Evolutionary conservation across 1,284 basidiomycete species (phyloP).

Genomic region (Rhodotorula sp.): DNA sequence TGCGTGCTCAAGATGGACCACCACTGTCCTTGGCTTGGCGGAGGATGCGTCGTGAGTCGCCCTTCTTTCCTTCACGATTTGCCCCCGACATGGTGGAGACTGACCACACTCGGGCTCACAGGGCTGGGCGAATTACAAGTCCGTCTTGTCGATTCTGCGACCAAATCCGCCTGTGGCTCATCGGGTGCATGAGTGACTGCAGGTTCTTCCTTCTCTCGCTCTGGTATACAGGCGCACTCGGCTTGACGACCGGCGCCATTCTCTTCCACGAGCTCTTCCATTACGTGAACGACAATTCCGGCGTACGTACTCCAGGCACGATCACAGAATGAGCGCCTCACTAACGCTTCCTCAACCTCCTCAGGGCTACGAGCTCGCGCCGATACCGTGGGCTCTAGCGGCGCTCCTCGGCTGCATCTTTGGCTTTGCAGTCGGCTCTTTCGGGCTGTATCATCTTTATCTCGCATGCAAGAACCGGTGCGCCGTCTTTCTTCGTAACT

Average conservation of each 20-base stretch:
- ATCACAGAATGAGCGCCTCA: too few relatives aligned
- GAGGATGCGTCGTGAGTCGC: constrained; percentile 49
- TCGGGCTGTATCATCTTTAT: constrained; percentile 44
- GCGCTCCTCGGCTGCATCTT: constrained; percentile 48
- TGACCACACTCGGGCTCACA: background rate
- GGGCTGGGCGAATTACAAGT: constrained; percentile 49
- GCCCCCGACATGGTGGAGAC: background rate
- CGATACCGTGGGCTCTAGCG: constrained; percentile 50
- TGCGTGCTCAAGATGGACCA: constrained; percentile 48
- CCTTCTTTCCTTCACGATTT: background rate
- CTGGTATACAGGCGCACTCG: constrained; percentile 46
- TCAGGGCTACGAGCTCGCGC: constrained; percentile 47
- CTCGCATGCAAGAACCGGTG: constrained; percentile 48
- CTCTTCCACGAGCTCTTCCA: constrained; percentile 43
- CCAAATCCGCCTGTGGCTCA: too few relatives aligned
- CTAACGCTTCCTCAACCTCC: too few relatives aligned
- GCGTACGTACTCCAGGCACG: constrained; percentile 7
- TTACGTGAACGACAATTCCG: constrained; percentile 21
- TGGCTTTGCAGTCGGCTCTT: constrained; percentile 24
- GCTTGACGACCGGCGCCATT: constrained; percentile 43
- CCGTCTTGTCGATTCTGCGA: background rate
- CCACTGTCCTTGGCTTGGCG: constrained; percentile 49
- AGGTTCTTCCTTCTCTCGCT: constrained; percentile 51
- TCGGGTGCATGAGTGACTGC: background rate
- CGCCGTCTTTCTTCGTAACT: background rate